Conservation (phyloP, 2,329 filamentous ascomycete genomes). For the Rachicladosporium sp. region DNA sequence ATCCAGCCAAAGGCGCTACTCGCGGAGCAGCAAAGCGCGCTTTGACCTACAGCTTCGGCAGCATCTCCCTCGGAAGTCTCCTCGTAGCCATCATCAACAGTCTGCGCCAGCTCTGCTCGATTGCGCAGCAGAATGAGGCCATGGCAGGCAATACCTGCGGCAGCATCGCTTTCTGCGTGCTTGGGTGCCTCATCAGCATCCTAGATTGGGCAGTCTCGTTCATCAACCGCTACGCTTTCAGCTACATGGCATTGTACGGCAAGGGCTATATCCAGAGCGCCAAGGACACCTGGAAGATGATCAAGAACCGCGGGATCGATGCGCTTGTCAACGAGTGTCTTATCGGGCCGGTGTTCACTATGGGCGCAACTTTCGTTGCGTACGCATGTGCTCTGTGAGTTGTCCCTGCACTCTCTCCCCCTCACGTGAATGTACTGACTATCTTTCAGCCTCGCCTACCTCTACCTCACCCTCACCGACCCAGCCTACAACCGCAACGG, state of each 20-base stretch:
- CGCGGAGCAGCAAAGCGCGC: constrained; percentile 71
- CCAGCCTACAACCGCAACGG: constrained; percentile 61
- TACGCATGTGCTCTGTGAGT: constrained; percentile 59
- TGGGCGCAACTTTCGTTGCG: constrained; percentile 66
- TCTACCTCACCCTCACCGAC: constrained; percentile 76
- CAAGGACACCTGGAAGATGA: constrained; percentile 66
- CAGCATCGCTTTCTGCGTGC: constrained; percentile 56
- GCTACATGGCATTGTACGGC: constrained; percentile 84
- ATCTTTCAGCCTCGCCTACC: constrained; percentile 48
- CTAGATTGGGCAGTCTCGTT: constrained; percentile 81
- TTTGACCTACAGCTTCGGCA: constrained; percentile 84
- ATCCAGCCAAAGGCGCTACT: constrained; percentile 66
- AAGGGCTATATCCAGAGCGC: constrained; percentile 77
- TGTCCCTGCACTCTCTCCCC: background rate
- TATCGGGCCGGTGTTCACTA: constrained; percentile 38
- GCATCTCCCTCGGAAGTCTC: constrained; percentile 75
- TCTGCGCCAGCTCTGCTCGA: constrained; percentile 66
- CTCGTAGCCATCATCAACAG: constrained; percentile 80
- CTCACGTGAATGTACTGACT: background rate
- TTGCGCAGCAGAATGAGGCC: constrained; percentile 57
- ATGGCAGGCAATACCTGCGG: constrained; percentile 57
- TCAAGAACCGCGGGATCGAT: constrained; percentile 76
- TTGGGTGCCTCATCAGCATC: constrained; percentile 64
- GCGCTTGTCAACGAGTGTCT: constrained; percentile 82
- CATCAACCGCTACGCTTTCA: constrained; percentile 57